Percentiles rank a stretch among this genome's conserved stretches.
phyloP scores from a whole-genome alignment of 441 rosid genomes.

The Jatropha multifida region DNA sequence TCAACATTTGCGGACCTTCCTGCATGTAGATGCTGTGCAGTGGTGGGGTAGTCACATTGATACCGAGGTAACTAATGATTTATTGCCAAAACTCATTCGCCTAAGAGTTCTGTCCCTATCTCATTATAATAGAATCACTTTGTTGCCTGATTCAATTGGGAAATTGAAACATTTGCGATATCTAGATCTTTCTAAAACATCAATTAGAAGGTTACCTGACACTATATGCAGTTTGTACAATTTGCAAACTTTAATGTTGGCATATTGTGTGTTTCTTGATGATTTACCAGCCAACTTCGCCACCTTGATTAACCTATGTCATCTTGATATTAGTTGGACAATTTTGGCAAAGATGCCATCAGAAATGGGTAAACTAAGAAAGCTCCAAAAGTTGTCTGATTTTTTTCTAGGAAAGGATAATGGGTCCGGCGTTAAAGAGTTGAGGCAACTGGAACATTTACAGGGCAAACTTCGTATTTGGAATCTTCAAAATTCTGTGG shows the following conservation, averaged over 20 bases:
- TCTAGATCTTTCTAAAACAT: slow-evolving; percentile 34
- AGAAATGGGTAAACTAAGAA: slow-evolving; percentile 32
- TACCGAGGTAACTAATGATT: slow-evolving; percentile 5
- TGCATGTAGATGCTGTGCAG: slow-evolving; percentile 21
- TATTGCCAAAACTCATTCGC: slow-evolving; percentile 18
- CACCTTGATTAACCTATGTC: slow-evolving; percentile 29
- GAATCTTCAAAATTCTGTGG: slow-evolving; percentile 16
- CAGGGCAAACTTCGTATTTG: slow-evolving; percentile 29
- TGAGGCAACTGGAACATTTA: slow-evolving; percentile 31
- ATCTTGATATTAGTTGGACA: slow-evolving; percentile 35
- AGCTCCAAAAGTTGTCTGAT: slow-evolving; percentile 31
- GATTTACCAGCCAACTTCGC: slow-evolving; percentile 31
- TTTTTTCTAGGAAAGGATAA: slow-evolving; percentile 27
- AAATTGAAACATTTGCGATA: slow-evolving; percentile 34
- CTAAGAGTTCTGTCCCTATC: slow-evolving; percentile 34
- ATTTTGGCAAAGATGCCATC: slow-evolving; percentile 39
- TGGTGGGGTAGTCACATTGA: slow-evolving; percentile 24
- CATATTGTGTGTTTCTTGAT: slow-evolving; percentile 22
- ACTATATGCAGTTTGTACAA: slow-evolving; percentile 31
- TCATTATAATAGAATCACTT: slow-evolving; percentile 15
- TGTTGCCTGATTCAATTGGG: slow-evolving; percentile 26
- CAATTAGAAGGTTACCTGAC: slow-evolving; percentile 27
- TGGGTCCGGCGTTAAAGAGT: slow-evolving; percentile 32
- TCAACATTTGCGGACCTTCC: slow-evolving; percentile 33
- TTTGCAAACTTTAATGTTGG: slow-evolving; percentile 31